Evolutionary conservation across 768 basidiomycete genomes (phyloP).

Genomic region (Serendipita sp.): DNA sequence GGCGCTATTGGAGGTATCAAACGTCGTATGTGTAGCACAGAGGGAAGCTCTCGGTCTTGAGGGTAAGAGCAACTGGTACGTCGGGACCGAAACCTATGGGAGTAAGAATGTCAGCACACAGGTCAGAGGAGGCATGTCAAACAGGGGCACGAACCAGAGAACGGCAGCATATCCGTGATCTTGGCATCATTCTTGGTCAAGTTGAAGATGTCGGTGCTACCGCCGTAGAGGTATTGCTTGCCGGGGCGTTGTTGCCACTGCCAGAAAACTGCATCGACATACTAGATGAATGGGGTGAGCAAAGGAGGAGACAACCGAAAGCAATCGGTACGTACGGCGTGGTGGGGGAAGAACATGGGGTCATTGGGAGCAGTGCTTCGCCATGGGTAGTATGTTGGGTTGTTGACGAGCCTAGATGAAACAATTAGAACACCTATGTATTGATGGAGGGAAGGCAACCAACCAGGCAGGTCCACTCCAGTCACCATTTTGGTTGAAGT

Average conservation of each 20-base stretch:
- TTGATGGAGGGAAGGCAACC: not conserved
- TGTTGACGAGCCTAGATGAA: not conserved
- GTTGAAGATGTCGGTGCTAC: conserved; percentile 4
- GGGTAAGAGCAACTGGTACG: not conserved
- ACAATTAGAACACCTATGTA: no score
- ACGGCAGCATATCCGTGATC: not conserved
- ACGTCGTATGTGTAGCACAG: not conserved
- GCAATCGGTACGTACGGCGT: not conserved
- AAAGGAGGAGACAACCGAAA: not conserved
- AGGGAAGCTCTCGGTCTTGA: not conserved
- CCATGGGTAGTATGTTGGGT: not conserved
- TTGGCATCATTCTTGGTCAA: conserved; percentile 1
- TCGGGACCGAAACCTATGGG: not conserved
- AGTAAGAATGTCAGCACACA: not conserved
- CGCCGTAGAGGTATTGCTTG: not conserved
- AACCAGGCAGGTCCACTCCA: not conserved
- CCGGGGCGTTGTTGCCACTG: conserved; percentile 1
- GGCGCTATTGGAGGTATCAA: not conserved
- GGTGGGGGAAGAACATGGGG: conserved; percentile 1
- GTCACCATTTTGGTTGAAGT: conserved; percentile 5
- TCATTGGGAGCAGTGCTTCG: conserved; percentile 1
- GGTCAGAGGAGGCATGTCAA: not conserved
- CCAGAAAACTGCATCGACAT: conserved; percentile 4
- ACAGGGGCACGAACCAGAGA: not conserved
- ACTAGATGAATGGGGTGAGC: not conserved